Percentiles rank a stretch among this genome's conserved stretches.
These are phyloP conservation scores for Golubevia pallescens DNA, from an alignment of 1,284 basidiomycete genomes.

Conservation along the genomic window DNA sequence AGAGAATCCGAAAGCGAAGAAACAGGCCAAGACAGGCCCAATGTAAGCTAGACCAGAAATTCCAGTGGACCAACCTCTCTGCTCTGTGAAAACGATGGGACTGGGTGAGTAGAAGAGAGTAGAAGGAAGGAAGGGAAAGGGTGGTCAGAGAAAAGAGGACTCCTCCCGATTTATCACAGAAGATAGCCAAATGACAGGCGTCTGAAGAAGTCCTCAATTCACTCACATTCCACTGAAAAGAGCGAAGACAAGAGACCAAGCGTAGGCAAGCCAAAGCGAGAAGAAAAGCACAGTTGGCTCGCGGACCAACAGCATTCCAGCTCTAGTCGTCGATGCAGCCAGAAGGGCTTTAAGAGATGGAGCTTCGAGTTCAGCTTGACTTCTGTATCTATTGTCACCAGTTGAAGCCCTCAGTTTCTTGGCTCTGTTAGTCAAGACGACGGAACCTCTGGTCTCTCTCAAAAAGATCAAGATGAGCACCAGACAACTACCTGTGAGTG, in stretches of 20 bases:
- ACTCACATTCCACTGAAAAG: constrained; percentile 17
- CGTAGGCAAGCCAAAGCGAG: constrained; percentile 39
- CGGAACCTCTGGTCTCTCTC: constrained; percentile 41
- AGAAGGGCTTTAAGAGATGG: constrained; percentile 35
- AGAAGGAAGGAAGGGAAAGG: constrained; percentile 11
- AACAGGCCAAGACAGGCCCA: constrained; percentile 27
- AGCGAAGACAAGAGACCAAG: constrained; percentile 41
- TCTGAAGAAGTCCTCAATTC: not conserved
- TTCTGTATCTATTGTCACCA: constrained; percentile 40
- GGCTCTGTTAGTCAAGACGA: constrained; percentile 32
- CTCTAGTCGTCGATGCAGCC: constrained; percentile 35
- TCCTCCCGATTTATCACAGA: no score
- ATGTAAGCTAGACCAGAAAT: constrained; percentile 44
- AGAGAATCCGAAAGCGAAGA: constrained; percentile 30
- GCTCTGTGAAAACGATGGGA: constrained; percentile 43
- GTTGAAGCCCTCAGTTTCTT: constrained; percentile 42
- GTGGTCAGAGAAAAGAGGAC: constrained; percentile 26
- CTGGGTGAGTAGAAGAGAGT: constrained; percentile 20
- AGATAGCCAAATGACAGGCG: not conserved
- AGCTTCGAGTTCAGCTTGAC: constrained; percentile 38
- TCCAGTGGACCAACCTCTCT: constrained; percentile 37
- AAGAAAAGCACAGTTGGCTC: constrained; percentile 49
- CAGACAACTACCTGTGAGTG: no score
- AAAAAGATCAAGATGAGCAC: constrained; percentile 39
- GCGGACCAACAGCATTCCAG: constrained; percentile 32